Evolutionary conservation across 2,329 filamentous ascomycete genomes (phyloP).

Genomic region (Pseudogymnoascus sp.): DNA sequence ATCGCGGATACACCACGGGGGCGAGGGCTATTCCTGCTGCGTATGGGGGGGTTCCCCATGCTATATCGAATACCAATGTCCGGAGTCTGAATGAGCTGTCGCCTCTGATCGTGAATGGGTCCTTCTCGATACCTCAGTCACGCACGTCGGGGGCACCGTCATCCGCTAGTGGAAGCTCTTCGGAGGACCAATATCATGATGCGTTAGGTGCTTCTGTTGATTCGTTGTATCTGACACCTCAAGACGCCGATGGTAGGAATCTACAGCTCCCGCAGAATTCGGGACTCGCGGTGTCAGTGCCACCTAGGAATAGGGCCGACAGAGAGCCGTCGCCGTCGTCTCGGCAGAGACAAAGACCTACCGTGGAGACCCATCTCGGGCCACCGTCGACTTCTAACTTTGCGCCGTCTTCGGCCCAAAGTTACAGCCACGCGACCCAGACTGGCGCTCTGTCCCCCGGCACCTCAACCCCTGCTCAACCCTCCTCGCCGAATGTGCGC

Average conservation of each 20-base stretch:
- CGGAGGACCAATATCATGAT: slow-evolving; percentile 22
- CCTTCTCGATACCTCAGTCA: slow-evolving; percentile 20
- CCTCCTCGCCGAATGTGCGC: background rate
- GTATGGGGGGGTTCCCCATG: slow-evolving; percentile 18
- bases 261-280: background rate
- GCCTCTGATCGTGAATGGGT: slow-evolving; percentile 27
- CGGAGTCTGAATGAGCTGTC: slow-evolving; percentile 21
- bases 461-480: background rate
- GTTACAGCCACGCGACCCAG: background rate
- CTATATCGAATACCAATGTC: slow-evolving; percentile 21
- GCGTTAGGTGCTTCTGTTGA: slow-evolving; percentile 19
- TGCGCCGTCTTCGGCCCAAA: background rate
- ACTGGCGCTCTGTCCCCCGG: background rate
- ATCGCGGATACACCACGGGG: slow-evolving; percentile 24
- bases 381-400: background rate
- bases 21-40: slow-evolving; percentile 19
- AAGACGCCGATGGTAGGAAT: background rate
- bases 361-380: background rate
- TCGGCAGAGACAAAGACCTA: background rate
- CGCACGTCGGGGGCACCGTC: slow-evolving; percentile 23
- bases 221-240: slow-evolving; percentile 16
- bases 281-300: background rate
- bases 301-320: background rate
- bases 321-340: background rate
- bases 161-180: slow-evolving; percentile 19